A percentile compares a stretch with the other conserved stretches of the same genome.
Evolutionary conservation across 345 rosid species (phyloP).

Genomic region (Corchorus capsularis): DNA sequence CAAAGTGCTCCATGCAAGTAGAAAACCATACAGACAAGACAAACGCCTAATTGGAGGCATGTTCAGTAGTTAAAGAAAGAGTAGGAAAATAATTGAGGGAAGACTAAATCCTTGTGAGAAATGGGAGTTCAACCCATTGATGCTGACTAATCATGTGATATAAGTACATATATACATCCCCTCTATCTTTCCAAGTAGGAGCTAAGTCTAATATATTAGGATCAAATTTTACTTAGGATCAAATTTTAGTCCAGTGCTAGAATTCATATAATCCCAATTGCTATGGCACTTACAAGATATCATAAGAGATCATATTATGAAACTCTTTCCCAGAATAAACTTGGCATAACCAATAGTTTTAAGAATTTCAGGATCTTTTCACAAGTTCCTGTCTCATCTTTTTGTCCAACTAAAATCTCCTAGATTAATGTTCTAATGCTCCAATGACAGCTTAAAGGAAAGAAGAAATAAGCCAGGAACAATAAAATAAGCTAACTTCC

Average conservation of each 20-base stretch:
- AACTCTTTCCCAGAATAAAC: not conserved
- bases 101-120: not conserved
- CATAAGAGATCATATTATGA: not conserved
- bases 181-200: not conserved
- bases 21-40: not conserved
- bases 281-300: not conserved
- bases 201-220: not conserved
- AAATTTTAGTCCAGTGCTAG: not conserved
- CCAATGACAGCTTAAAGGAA: not conserved
- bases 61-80: not conserved
- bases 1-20: constrained; percentile 3
- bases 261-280: not conserved
- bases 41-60: not conserved
- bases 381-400: not conserved
- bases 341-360: not conserved
- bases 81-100: not conserved
- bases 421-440: not conserved
- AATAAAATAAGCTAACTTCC: not conserved
- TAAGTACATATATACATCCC: not conserved
- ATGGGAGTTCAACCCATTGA: not conserved
- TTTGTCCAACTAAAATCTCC: not conserved
- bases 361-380: not conserved
- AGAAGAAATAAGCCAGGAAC: not conserved
- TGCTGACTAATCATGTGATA: not conserved
- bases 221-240: not conserved